These are phyloP conservation scores for Stagonosporopsis cucurbitacearum DNA, from an alignment of 2,329 filamentous ascomycete genomes.

Conservation along the genomic window DNA sequence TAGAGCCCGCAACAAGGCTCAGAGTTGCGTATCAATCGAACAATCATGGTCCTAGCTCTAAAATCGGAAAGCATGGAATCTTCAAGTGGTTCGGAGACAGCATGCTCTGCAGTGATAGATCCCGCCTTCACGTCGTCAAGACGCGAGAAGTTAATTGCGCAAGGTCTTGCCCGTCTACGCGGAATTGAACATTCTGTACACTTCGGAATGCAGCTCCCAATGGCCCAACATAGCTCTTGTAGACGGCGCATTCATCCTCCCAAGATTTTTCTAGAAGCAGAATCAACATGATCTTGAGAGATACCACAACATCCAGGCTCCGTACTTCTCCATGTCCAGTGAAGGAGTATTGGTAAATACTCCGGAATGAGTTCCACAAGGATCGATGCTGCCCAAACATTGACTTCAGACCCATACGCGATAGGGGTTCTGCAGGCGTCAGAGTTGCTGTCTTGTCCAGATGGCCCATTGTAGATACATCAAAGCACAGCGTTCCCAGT, in stretches of 20 bases:
- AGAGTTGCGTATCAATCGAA: not conserved
- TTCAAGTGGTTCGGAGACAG: not conserved
- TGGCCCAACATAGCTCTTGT: slow-evolving; percentile 7
- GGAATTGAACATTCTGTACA: slow-evolving; percentile 4
- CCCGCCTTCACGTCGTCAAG: not conserved
- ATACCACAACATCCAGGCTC: not conserved
- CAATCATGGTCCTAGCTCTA: not conserved
- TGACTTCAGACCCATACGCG: not conserved
- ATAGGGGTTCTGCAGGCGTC: not conserved
- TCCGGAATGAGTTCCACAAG: slow-evolving; percentile 13
- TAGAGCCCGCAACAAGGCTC: not conserved
- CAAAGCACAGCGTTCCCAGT: slow-evolving; percentile 1
- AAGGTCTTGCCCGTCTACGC: slow-evolving; percentile 5
- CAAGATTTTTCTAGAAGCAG: slow-evolving; percentile 12
- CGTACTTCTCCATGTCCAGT: not conserved
- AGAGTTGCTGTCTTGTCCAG: not conserved
- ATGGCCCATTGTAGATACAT: not conserved
- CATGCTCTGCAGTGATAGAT: not conserved
- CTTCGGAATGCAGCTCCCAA: slow-evolving; percentile 7
- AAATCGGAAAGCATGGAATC: not conserved
- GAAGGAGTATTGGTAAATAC: slow-evolving; percentile 9
- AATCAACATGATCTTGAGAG: slow-evolving; percentile 13
- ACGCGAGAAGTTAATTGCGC: slow-evolving; percentile 3
- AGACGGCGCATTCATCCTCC: slow-evolving; percentile 11
- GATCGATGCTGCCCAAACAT: slow-evolving; percentile 18